Percentiles rank a stretch among this genome's conserved stretches.
phyloP scores from a whole-genome alignment of 1,139 yeast genomes.

The Debaryomycetaceae sp. region DNA sequence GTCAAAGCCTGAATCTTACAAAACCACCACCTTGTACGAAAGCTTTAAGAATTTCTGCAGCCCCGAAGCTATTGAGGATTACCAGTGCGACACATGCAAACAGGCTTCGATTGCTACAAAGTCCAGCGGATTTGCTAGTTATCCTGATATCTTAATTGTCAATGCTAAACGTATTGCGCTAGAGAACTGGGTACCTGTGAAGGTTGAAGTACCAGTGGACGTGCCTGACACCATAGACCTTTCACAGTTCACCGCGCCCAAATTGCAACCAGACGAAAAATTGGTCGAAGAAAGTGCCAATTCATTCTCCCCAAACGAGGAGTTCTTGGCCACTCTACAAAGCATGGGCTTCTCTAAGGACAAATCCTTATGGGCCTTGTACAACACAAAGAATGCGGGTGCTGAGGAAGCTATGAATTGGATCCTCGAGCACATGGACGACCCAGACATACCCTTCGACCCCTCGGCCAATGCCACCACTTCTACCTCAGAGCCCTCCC shows the following conservation, averaged over 20 bases:
- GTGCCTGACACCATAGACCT: slow-evolving; percentile 46
- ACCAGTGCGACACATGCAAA: slow-evolving; percentile 63
- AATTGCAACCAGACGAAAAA: slow-evolving; percentile 38
- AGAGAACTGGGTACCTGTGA: slow-evolving; percentile 88
- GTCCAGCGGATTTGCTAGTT: slow-evolving; percentile 52
- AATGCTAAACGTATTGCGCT: slow-evolving; percentile 79
- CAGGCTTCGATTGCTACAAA: slow-evolving; percentile 41
- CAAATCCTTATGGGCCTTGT: slow-evolving; percentile 66
- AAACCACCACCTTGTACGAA: slow-evolving; percentile 50
- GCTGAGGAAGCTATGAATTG: slow-evolving; percentile 88
- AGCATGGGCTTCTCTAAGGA: slow-evolving; percentile 87
- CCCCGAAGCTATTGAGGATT: slow-evolving; percentile 60
- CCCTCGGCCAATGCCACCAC: slow-evolving; percentile 18
- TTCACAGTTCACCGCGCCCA: slow-evolving; percentile 25
- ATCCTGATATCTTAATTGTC: slow-evolving; percentile 67
- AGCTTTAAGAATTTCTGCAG: slow-evolving; percentile 45
- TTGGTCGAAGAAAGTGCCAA: slow-evolving; percentile 24
- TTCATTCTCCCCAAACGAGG: slow-evolving; percentile 52
- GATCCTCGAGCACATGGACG: slow-evolving; percentile 88
- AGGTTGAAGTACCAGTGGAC: slow-evolving; percentile 69
- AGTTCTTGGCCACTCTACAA: slow-evolving; percentile 51
- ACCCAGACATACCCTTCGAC: slow-evolving; percentile 58
- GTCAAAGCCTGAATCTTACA: slow-evolving; percentile 40
- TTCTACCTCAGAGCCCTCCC: slow-evolving; percentile 18
- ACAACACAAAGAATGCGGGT: slow-evolving; percentile 62